Evolutionary conservation across 352 stramenopile genomes (phyloP).

Genomic region (Phytophthora multivora): DNA sequence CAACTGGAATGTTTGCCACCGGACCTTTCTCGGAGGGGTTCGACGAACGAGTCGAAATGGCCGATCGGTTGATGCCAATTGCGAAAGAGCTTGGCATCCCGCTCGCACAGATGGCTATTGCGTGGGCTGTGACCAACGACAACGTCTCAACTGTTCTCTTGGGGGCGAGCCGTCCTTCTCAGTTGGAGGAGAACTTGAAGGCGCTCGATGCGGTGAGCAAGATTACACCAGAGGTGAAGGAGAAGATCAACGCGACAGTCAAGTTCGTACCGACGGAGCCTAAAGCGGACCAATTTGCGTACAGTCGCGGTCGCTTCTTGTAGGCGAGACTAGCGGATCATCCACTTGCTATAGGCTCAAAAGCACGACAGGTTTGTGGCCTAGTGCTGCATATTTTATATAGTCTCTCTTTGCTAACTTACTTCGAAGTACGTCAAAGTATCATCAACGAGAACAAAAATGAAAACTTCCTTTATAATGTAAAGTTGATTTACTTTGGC

Average conservation of each 20-base stretch:
- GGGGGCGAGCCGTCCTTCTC: conserved; percentile 39
- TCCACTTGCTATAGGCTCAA: no score
- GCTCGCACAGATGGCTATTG: conserved; percentile 37
- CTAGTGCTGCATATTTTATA: no score
- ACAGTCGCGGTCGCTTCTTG: background rate
- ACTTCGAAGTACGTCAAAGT: no score
- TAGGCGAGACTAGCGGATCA: background rate
- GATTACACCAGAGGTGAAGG: conserved; percentile 40
- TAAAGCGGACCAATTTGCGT: background rate
- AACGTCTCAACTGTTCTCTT: conserved; percentile 48
- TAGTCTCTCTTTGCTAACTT: no score
- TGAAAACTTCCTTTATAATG: no score
- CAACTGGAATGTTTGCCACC: background rate
- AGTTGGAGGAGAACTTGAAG: conserved; percentile 16
- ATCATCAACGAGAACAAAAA: no score
- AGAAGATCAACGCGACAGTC: background rate
- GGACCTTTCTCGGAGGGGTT: background rate
- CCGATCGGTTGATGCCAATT: background rate
- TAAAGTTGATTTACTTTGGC: no score
- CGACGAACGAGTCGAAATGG: background rate
- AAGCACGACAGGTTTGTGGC: no score
- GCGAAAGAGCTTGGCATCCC: conserved; percentile 6
- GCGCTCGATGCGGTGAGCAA: conserved; percentile 39
- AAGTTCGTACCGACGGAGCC: conserved; percentile 2
- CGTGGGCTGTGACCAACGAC: conserved; percentile 44